These are phyloP conservation scores for Silene noctiflora DNA, from an alignment of 179 eudicot genomes.

Conservation along the genomic window DNA sequence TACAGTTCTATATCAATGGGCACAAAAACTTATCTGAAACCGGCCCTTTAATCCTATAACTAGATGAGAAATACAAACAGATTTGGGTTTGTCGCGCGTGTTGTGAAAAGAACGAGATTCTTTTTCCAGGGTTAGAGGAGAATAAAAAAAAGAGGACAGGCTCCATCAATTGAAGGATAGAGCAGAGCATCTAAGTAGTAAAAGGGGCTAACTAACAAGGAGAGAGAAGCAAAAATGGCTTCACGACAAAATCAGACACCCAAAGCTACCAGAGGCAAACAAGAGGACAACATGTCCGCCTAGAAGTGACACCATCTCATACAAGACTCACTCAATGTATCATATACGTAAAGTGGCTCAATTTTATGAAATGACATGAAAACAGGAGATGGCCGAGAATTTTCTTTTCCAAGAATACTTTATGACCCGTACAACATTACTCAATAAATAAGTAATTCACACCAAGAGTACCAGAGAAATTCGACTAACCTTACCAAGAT, in stretches of 20 bases:
- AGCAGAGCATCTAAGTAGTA: too few relatives aligned
- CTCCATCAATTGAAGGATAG: too few relatives aligned
- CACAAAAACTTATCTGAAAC: neutral
- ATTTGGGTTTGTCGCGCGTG: neutral
- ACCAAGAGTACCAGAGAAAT: constrained; percentile 1
- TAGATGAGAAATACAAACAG: neutral
- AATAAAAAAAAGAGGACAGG: too few relatives aligned
- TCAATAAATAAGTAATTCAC: neutral
- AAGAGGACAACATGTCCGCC: too few relatives aligned
- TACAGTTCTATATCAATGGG: too few relatives aligned
- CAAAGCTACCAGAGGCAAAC: too few relatives aligned
- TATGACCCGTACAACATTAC: neutral
- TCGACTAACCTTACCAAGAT: constrained; percentile 33
- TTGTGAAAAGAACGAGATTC: neutral
- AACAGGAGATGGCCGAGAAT: neutral
- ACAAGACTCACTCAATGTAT: neutral
- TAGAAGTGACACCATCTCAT: too few relatives aligned
- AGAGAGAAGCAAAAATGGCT: neutral
- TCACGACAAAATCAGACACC: too few relatives aligned
- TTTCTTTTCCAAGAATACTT: neutral
- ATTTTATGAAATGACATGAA: neutral
- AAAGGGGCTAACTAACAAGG: neutral
- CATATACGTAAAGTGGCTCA: neutral
- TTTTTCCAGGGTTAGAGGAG: too few relatives aligned
- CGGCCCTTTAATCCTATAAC: neutral